phyloP scores from a whole-genome alignment of 169 alveolate species.

The Amoebophrya sp. region DNA sequence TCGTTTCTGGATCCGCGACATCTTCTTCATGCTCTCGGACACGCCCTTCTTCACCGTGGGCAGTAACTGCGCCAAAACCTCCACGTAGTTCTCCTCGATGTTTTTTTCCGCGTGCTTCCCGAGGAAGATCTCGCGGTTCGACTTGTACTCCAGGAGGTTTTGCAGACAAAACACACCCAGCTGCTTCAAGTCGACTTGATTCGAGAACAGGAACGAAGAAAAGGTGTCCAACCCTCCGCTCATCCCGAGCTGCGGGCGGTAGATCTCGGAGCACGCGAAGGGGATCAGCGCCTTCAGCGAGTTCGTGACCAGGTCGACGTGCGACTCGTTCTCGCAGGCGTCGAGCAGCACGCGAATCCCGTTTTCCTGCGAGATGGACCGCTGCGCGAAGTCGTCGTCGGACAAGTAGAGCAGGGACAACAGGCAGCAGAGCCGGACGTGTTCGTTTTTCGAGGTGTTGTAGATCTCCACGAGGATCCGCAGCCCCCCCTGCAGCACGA shows the following conservation, averaged over 20 bases:
- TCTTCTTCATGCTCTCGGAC: slow-evolving; percentile 20
- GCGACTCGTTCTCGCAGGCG: slow-evolving; percentile 51
- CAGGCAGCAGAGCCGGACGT: slow-evolving; percentile 49
- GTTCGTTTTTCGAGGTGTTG: slow-evolving; percentile 43
- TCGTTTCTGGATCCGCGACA: slow-evolving; percentile 25
- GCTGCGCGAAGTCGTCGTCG: slow-evolving; percentile 38
- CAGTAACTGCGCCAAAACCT: background rate
- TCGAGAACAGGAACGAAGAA: slow-evolving; percentile 34
- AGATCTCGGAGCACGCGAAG: slow-evolving; percentile 49
- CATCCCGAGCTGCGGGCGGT: slow-evolving; percentile 49
- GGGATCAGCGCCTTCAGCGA: slow-evolving; percentile 52
- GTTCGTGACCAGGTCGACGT: slow-evolving; percentile 46
- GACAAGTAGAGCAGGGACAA: slow-evolving; percentile 44
- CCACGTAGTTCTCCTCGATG: slow-evolving; percentile 37
- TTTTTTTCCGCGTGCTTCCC: slow-evolving; percentile 37
- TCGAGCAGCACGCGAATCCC: slow-evolving; percentile 42
- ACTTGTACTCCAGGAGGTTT: slow-evolving; percentile 41
- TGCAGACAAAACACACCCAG: slow-evolving; percentile 43
- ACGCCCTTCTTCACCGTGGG: slow-evolving; percentile 28
- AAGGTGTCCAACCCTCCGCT: slow-evolving; percentile 40
- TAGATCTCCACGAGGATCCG: slow-evolving; percentile 44
- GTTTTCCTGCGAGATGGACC: slow-evolving; percentile 44
- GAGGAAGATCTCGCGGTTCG: slow-evolving; percentile 42
- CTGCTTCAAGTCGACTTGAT: slow-evolving; percentile 43
- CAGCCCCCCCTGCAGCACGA: slow-evolving; percentile 45